These are phyloP conservation scores for Suillus americanus DNA, from an alignment of 768 basidiomycete species.

Conservation along the genomic window DNA sequence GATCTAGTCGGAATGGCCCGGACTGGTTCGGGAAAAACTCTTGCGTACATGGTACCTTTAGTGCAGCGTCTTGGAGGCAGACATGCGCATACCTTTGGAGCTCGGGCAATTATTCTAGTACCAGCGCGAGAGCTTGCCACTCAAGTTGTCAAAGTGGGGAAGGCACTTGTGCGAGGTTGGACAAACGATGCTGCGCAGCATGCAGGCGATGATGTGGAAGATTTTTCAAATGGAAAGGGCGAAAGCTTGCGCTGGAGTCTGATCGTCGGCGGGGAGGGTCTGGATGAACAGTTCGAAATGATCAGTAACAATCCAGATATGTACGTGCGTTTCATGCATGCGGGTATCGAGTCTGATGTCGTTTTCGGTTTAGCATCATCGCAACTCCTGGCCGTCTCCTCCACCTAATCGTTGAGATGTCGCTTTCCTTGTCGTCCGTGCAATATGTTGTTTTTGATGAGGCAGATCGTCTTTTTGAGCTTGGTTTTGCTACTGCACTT, in stretches of 20 bases:
- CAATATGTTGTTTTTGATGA: conserved; percentile 97
- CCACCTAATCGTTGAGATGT: conserved; percentile 98
- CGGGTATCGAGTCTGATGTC: conserved; percentile 10
- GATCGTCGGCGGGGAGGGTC: conserved; percentile 90
- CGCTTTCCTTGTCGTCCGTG: conserved; percentile 81
- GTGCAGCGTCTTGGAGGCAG: conserved; percentile 81
- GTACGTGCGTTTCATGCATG: conserved; percentile 49
- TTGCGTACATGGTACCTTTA: conserved; percentile 93
- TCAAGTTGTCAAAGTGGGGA: conserved; percentile 92
- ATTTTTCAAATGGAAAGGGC: conserved; percentile 45
- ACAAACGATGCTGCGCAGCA: conserved; percentile 59
- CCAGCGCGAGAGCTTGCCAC: conserved; percentile 94
- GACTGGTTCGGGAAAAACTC: conserved; percentile 96
- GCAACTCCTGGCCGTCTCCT: conserved; percentile 97
- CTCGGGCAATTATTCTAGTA: conserved; percentile 83
- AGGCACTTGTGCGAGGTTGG: conserved; percentile 88
- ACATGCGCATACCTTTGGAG: conserved; percentile 78
- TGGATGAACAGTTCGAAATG: conserved; percentile 97
- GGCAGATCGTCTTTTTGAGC: conserved; percentile 97
- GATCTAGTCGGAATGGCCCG: conserved; percentile 98
- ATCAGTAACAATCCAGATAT: conserved; percentile 93
- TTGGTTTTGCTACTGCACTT: conserved; percentile 93
- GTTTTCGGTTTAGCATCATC: conserved; percentile 65
- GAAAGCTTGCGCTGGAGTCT: conserved; percentile 85
- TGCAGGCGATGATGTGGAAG: conserved; percentile 61